Evolutionary conservation across 495 filamentous ascomycete genomes (phyloP).

Genomic region (Trichoderma parareesei): DNA sequence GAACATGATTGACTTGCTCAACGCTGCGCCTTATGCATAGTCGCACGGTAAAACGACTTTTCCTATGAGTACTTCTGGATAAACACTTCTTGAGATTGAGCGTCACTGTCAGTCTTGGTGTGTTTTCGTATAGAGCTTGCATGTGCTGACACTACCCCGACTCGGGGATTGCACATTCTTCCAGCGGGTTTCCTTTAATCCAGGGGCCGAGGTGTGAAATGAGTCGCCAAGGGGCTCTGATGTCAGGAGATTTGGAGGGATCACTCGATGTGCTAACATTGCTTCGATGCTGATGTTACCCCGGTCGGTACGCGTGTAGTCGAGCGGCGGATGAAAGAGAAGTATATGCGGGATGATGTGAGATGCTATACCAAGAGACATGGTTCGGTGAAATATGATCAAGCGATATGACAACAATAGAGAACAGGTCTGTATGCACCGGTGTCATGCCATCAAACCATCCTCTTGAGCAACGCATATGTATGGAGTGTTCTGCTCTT

Average conservation of each 20-base stretch:
- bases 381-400: too few relatives aligned
- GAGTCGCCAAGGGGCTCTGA: conserved; percentile 49
- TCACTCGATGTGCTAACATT: conserved; percentile 77
- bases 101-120: too few relatives aligned
- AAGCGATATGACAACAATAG: too few relatives aligned
- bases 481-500: too few relatives aligned
- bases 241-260: conserved; percentile 60
- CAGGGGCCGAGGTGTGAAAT: conserved; percentile 63
- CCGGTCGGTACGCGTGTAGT: conserved; percentile 85
- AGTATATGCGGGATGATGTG: conserved; percentile 59
- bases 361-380: conserved; percentile 19
- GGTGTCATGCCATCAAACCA: too few relatives aligned
- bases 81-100: conserved; percentile 48
- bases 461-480: too few relatives aligned
- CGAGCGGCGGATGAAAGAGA: conserved; percentile 65
- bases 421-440: too few relatives aligned
- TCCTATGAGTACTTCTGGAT: conserved; percentile 77
- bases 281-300: conserved; percentile 80
- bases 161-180: conserved; percentile 49
- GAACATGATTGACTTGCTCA: conserved; percentile 64
- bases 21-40: conserved; percentile 82
- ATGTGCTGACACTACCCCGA: too few relatives aligned
- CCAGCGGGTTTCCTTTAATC: conserved; percentile 79
- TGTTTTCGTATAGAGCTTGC: too few relatives aligned
- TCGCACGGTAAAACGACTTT: conserved; percentile 54